Evolutionary conservation across 1,139 yeast species (phyloP).

Genomic region (Kurtzmaniella quercitrusa): DNA sequence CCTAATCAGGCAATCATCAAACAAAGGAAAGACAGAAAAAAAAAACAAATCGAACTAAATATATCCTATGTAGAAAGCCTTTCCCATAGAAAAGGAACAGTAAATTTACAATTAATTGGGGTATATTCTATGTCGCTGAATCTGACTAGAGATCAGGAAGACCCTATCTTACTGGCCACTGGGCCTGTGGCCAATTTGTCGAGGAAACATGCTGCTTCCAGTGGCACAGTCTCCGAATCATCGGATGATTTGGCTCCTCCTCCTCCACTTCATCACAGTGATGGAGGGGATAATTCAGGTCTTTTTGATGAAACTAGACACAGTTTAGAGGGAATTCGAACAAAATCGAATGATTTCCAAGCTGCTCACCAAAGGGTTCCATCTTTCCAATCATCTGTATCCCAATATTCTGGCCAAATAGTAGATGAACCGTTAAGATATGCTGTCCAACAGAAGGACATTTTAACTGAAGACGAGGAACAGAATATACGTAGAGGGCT

Average conservation of each 20-base stretch:
- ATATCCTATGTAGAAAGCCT: not conserved
- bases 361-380: not conserved
- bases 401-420: constrained; percentile 7
- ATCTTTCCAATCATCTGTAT: constrained; percentile 6
- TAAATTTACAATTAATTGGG: not conserved
- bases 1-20: not conserved
- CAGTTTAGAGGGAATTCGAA: not conserved
- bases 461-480: constrained; percentile 2
- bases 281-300: not conserved
- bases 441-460: constrained; percentile 6
- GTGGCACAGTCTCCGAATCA: not conserved
- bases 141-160: not conserved
- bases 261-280: constrained; percentile 7
- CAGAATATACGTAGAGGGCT: not conserved
- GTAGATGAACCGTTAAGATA: constrained; percentile 9
- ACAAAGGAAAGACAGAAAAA: not conserved
- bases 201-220: not conserved
- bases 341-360: not conserved
- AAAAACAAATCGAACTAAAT: not conserved
- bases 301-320: constrained; percentile 7
- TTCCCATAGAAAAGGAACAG: not conserved
- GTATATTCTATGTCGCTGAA: not conserved
- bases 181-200: not conserved
- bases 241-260: constrained; percentile 6
- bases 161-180: not conserved